Conservation (phyloP, 192 early-diverging fungal genomes). For the Geosiphon pyriformis region DNA sequence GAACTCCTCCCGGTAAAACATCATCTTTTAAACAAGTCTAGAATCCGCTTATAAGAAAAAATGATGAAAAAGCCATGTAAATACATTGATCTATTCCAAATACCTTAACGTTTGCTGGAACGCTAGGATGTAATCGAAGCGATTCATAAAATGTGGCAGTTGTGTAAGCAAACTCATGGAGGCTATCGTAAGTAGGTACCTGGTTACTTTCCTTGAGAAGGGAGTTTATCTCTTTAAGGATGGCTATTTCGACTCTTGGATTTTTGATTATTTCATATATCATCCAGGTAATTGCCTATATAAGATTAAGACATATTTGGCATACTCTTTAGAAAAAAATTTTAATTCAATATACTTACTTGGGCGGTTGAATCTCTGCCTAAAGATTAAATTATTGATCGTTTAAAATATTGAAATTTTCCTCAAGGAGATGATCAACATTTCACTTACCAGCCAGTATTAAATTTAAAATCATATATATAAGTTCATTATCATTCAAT, state of each 20-base stretch:
- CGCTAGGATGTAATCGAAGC: slow-evolving; percentile 60
- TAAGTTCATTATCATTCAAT: slow-evolving; percentile 34
- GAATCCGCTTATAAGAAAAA: neutral
- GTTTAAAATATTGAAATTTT: neutral
- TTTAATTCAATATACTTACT: slow-evolving; percentile 16
- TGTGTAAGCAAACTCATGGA: neutral
- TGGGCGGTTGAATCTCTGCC: slow-evolving; percentile 61
- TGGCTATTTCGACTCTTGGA: neutral
- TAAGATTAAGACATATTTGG: neutral
- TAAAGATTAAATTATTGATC: slow-evolving; percentile 14
- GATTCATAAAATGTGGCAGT: slow-evolving; percentile 38
- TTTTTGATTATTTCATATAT: neutral
- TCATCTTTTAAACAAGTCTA: slow-evolving; percentile 39
- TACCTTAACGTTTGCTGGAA: slow-evolving; percentile 52
- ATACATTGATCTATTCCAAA: slow-evolving; percentile 12
- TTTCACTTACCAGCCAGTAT: slow-evolving; percentile 17
- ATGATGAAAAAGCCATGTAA: neutral
- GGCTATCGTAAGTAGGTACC: neutral
- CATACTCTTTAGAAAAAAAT: neutral
- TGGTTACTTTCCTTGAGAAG: neutral
- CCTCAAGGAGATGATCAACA: no score
- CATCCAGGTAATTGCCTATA: neutral
- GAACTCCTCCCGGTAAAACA: slow-evolving; percentile 56
- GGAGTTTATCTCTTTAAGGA: neutral
- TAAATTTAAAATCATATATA: slow-evolving; percentile 46